A percentile compares a stretch with the other conserved stretches of the same genome.
phyloP scores from a whole-genome alignment of 805 yeast genomes.

The Yamadazyma phyllophila region DNA sequence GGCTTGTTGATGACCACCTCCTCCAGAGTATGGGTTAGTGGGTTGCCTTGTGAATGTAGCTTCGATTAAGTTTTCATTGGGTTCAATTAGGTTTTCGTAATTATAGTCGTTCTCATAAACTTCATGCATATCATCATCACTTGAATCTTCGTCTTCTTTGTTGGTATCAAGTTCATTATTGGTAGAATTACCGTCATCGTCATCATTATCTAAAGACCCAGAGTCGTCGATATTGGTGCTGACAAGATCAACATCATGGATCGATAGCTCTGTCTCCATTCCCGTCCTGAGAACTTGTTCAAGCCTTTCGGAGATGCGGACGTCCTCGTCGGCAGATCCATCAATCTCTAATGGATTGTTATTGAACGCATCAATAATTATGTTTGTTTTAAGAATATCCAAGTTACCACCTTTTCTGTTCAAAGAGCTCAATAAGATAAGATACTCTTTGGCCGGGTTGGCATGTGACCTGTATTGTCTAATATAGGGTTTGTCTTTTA shows the following conservation, averaged over 20 bases:
- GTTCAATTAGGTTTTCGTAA: constrained; percentile 1
- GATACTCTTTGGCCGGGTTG: background rate
- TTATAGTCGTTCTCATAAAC: constrained; percentile 3
- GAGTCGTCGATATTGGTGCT: background rate
- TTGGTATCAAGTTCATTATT: background rate
- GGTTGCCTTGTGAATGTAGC: constrained; percentile 7
- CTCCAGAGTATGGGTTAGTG: constrained; percentile 6
- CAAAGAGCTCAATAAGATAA: constrained; percentile 5
- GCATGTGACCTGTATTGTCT: background rate
- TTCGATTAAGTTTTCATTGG: background rate
- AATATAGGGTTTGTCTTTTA: background rate
- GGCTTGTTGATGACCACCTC: constrained; percentile 14
- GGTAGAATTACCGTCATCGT: background rate
- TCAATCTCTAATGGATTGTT: constrained; percentile 1
- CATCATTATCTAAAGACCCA: background rate
- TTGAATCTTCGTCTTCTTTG: background rate
- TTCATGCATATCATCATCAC: background rate
- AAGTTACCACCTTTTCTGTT: constrained; percentile 3
- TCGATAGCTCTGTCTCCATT: background rate
- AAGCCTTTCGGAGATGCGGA: background rate
- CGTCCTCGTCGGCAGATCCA: constrained; percentile 1
- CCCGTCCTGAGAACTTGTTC: constrained; percentile 2
- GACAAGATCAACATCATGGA: background rate
- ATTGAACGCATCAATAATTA: background rate
- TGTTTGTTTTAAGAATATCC: constrained; percentile 1